Base-by-base conservation (phyloP, 305 asterid species). In the Fraxinus latifolia region DNA sequence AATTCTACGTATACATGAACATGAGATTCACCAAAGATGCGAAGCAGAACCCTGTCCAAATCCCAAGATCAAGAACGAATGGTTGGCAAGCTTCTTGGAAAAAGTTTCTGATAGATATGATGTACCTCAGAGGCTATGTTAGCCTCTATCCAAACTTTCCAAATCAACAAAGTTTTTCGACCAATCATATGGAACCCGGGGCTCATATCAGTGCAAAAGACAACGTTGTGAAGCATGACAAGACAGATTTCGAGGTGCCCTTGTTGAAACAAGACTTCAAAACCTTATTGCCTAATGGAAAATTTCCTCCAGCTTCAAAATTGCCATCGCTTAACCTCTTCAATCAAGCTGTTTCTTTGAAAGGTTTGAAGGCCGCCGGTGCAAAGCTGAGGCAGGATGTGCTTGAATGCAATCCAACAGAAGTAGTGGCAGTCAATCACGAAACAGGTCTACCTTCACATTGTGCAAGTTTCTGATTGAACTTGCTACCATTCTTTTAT, bases 61-160 rank as follows among this genome's bases (percentile, higher is more conserved):
- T 95, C 9, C 98, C 99, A 0, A 93, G 91, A 25, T 95, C 99
- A 15, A 91, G 99, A 82, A 95, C 99, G 3, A 95, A 95, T n/a
- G 99, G 99, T 0, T 95, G 99, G 99, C 99, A 95, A 74, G 99
- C 99, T 4, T 95, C 99, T 0, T 94, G 99, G 99, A 95, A 94
- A 90, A 95, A 95, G 87, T 94, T 95, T 71, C 77, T 95, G 42
- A 94, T 94, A 0, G 99, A 95, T 68, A 94, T 95, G 98, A 95
- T 95, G 98, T 94, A 94, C 44, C 82, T 95, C 0, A 85, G 98
- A 68, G 98, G 98, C 0, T 95, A 95, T 2, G 99, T 95, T 3
- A 88, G 91, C 27, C 89, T 95, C 0, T 95, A 95, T 75, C 98
- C 99, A 0, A 95, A 95, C 34, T 95, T 95, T 23, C 99, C 99